These are phyloP conservation scores for Athelia psychrophila DNA, from an alignment of 1,284 basidiomycete genomes.

Conservation along the genomic window DNA sequence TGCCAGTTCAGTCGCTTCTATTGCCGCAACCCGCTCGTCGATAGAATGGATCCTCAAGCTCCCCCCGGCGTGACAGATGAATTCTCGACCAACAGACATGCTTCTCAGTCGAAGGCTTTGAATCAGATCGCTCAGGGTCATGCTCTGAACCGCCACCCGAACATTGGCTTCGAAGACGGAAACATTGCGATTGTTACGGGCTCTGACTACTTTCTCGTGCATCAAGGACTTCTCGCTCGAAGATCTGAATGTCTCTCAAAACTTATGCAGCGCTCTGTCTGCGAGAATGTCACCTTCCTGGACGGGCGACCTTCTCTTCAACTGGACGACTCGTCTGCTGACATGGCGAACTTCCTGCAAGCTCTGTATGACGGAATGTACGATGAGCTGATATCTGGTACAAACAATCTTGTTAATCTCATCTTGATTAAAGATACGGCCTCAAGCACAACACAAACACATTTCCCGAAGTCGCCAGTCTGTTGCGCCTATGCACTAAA, in stretches of 20 bases:
- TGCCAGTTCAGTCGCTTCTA: no score
- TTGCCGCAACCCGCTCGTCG: no score
- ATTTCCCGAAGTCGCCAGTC: conserved; percentile 46
- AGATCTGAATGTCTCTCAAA: conserved; percentile 51
- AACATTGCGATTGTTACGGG: conserved; percentile 59
- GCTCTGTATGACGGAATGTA: conserved; percentile 64
- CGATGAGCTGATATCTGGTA: conserved; percentile 13
- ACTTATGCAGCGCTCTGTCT: conserved; percentile 19
- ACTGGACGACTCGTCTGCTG: conserved; percentile 49
- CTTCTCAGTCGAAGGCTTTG: conserved; percentile 14
- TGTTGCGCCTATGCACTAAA: conserved; percentile 61
- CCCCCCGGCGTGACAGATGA: conserved; percentile 15
- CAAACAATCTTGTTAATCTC: no score
- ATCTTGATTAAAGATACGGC: no score
- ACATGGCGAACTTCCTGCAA: conserved; percentile 51
- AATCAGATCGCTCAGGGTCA: conserved; percentile 7
- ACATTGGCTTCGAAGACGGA: conserved; percentile 65
- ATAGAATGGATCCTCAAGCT: no score
- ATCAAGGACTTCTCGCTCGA: conserved; percentile 58
- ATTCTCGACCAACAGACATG: conserved; percentile 49
- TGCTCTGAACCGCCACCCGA: conserved; percentile 40
- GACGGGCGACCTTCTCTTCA: conserved; percentile 53
- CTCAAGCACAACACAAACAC: conserved; percentile 29
- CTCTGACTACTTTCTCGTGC: conserved; percentile 60
- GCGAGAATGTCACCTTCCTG: conserved; percentile 23